These are phyloP conservation scores for Penicillium digitatum DNA, from an alignment of 2,329 filamentous ascomycete genomes.

Conservation along the genomic window DNA sequence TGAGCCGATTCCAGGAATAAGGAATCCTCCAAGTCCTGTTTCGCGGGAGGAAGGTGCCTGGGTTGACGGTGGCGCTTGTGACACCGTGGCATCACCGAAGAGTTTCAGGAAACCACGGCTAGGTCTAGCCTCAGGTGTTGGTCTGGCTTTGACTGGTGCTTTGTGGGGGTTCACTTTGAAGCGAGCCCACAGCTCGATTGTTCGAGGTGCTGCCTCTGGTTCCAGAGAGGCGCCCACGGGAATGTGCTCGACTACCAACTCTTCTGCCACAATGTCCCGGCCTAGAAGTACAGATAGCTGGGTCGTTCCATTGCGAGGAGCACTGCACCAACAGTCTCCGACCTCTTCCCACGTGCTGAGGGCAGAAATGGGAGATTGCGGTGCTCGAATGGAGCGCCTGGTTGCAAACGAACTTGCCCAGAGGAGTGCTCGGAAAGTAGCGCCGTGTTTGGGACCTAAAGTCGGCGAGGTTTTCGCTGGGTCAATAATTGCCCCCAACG, in stretches of 20 bases:
- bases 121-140: background rate
- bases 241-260: slow-evolving; percentile 71
- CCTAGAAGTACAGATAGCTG: slow-evolving; percentile 41
- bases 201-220: slow-evolving; percentile 57
- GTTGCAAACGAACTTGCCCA: background rate
- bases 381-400: slow-evolving; percentile 14
- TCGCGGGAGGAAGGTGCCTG: slow-evolving; percentile 9
- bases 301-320: slow-evolving; percentile 42
- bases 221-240: slow-evolving; percentile 58
- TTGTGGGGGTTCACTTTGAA: slow-evolving; percentile 45
- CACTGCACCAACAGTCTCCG: slow-evolving; percentile 83
- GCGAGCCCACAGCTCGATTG: slow-evolving; percentile 67
- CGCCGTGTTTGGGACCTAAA: slow-evolving; percentile 31
- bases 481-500: slow-evolving; percentile 64
- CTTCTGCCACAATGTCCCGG: slow-evolving; percentile 59
- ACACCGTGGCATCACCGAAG: slow-evolving; percentile 2
- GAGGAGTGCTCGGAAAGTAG: slow-evolving; percentile 18
- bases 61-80: background rate
- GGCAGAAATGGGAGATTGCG: slow-evolving; percentile 51
- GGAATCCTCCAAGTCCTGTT: slow-evolving; percentile 12
- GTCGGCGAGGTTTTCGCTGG: slow-evolving; percentile 57
- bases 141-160: slow-evolving; percentile 1
- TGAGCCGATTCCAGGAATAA: slow-evolving; percentile 14
- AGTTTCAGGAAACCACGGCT: slow-evolving; percentile 1
- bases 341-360: slow-evolving; percentile 69